Evolutionary conservation across 805 yeast species (phyloP), one percentile per base, ranked within the genome.

Genomic region (Lipomyces kockii): DNA sequence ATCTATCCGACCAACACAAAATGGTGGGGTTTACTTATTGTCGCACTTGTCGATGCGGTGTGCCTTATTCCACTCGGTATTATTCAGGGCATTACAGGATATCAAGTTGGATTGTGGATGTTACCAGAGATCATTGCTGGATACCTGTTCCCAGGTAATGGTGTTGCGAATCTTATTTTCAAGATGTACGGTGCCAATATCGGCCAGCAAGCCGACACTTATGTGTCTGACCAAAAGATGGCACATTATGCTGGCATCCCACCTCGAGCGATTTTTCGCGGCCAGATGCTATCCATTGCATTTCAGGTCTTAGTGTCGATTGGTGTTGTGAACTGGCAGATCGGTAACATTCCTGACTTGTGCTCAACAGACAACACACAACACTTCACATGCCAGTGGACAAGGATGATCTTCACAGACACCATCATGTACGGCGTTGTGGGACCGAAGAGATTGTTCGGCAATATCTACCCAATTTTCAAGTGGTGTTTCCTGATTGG

Each of bases 41-140:
- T 87, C 14, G 39, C 39, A 11, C 17, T 14, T 11, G 69, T 85
- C 87, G 60, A 37, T 14, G 75, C 84, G 51, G 77, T 85, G 14
- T 84, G 87, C 74, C 77, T 89, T 60, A 78, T 88, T 57, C 93
- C 92, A 5, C 80, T 87, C 27, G 86, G 88, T 1, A 79, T 89
- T 22, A 82, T 89, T 61, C 84, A 83, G 65, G 89, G 89, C 12
- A 78, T 88, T 69, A 86, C 39, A 14, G 39, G 39, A 37, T 37
- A 37, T 37, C 39, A 37, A 17, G 39, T 37, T 37, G 39, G 39
- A 37, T 14, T 37, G 39, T 37, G 39, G 39, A 85, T 72, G 90
- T 87, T 89, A 62, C 84, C 88, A 2, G 91, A 88, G 74, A 78
- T 89, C 68, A 82, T 89, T 56, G 84, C 86, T 34, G 92, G 91